Conservation (phyloP, 2,329 filamentous ascomycete genomes). For the Phoma sp. region DNA sequence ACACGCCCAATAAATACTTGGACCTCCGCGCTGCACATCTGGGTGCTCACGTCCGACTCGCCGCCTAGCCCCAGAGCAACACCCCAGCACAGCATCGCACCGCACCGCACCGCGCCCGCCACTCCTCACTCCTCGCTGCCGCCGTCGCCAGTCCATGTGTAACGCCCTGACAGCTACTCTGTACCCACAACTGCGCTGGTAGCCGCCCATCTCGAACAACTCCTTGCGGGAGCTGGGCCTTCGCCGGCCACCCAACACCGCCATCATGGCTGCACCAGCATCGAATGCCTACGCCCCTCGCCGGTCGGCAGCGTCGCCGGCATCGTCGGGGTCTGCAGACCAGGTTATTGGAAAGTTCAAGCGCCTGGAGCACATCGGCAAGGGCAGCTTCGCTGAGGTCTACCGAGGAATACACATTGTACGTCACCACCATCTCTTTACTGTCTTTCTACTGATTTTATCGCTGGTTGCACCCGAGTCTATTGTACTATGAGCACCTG, state of each 20-base stretch:
- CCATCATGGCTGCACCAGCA: conserved; percentile 44
- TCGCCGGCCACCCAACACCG: conserved; percentile 40
- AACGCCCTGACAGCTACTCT: conserved; percentile 46
- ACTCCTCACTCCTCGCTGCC: neutral
- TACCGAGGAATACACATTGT: conserved; percentile 88
- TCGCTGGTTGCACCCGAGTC: no score
- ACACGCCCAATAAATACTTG: neutral
- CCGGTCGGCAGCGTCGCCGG: conserved; percentile 46
- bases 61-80: conserved; percentile 4
- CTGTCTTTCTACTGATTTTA: neutral
- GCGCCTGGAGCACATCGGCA: conserved; percentile 88
- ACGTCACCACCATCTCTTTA: conserved; percentile 43
- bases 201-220: conserved; percentile 26
- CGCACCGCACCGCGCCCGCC: conserved; percentile 7
- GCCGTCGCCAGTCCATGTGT: conserved; percentile 42
- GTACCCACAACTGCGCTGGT: conserved; percentile 49
- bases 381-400: conserved; percentile 96
- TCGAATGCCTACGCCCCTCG: conserved; percentile 41
- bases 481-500: neutral
- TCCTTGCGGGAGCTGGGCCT: conserved; percentile 20
- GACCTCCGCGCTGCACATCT: conserved; percentile 12
- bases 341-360: conserved; percentile 74
- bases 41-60: conserved; percentile 15
- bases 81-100: conserved; percentile 15
- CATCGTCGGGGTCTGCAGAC: conserved; percentile 40